Conservation (phyloP, 2,329 filamentous ascomycete species). For the Akanthomyces lecanii region DNA sequence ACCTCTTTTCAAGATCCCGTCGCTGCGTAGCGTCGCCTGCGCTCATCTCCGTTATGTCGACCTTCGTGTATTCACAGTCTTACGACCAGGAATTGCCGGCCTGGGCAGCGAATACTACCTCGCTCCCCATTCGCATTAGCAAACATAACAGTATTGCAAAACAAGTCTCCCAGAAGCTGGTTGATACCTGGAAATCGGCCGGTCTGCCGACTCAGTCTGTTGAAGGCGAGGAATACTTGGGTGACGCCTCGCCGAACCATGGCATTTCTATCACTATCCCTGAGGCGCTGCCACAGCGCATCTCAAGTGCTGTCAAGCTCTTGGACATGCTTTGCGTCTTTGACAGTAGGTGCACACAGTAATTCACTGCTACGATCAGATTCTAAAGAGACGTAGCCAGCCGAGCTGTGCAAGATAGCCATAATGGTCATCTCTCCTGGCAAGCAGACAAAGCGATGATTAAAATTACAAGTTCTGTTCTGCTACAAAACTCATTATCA, state of each 20-base stretch:
- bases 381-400: background rate
- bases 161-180: background rate
- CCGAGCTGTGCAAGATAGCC: background rate
- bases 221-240: background rate
- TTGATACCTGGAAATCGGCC: background rate
- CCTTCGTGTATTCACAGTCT: background rate
- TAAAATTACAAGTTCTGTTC: background rate
- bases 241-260: background rate
- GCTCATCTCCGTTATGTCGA: constrained; percentile 9
- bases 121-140: background rate
- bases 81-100: background rate
- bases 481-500: background rate
- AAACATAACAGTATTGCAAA: background rate
- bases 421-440: background rate
- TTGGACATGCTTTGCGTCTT: background rate
- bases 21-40: no score
- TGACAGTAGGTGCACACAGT: background rate
- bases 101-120: background rate
- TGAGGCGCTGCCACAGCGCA: background rate
- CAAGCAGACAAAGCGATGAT: background rate
- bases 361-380: background rate
- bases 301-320: background rate
- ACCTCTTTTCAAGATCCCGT: no score
- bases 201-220: background rate
- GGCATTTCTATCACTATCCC: background rate